Percentiles rank a stretch among this genome's conserved stretches.
Conservation (phyloP, 208 protist species). For the Acanthamoeba quina region DNA sequence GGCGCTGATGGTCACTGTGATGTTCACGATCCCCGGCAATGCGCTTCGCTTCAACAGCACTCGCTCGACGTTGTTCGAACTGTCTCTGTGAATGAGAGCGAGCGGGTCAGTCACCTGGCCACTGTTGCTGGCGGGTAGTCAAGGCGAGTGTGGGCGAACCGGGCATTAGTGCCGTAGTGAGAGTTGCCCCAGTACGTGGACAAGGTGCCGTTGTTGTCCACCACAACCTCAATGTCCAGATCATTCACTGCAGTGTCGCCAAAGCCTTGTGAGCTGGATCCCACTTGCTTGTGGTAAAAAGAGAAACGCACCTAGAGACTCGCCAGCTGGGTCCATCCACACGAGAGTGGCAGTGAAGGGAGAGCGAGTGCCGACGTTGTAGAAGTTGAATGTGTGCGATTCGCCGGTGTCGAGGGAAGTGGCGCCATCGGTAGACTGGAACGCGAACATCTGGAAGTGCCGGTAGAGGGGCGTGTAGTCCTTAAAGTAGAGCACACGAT, state of each 20-base stretch:
- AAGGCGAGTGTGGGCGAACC: not conserved
- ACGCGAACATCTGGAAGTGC: not conserved
- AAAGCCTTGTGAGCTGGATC: not conserved
- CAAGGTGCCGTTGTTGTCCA: not conserved
- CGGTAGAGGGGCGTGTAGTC: slow-evolving; percentile 41
- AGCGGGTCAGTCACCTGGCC: not conserved
- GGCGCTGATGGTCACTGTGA: slow-evolving; percentile 49
- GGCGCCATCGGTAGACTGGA: slow-evolving; percentile 14
- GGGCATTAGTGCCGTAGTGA: not conserved
- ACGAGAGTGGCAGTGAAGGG: slow-evolving; percentile 48
- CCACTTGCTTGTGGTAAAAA: too few species aligned
- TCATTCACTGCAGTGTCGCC: slow-evolving; percentile 21
- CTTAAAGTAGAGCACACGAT: slow-evolving; percentile 68
- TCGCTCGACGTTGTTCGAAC: slow-evolving; percentile 52
- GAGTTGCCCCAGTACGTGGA: not conserved
- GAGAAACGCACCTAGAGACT: not conserved
- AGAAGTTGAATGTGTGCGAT: slow-evolving; percentile 14
- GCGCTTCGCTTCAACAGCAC: not conserved
- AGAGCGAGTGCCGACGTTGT: slow-evolving; percentile 62
- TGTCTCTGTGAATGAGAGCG: not conserved
- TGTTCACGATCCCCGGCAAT: not conserved
- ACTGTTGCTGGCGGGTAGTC: not conserved
- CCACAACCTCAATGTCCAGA: not conserved
- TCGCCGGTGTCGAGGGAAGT: slow-evolving; percentile 54
- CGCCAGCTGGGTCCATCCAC: slow-evolving; percentile 70